Conservation (phyloP, 495 filamentous ascomycete species). For the Penicillium taxi region DNA sequence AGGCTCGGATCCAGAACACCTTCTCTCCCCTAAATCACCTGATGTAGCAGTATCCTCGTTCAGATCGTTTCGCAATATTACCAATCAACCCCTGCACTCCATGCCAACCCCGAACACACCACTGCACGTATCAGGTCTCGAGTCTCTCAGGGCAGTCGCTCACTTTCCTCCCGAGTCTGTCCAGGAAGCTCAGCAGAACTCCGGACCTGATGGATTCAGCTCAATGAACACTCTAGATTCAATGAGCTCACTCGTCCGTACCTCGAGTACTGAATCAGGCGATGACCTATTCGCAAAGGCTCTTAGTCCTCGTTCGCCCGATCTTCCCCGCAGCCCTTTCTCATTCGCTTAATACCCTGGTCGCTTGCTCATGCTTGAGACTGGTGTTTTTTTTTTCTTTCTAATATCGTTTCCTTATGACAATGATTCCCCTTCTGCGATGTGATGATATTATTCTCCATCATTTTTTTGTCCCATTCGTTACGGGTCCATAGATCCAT, state of each 20-base stretch:
- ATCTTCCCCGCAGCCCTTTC: constrained; percentile 69
- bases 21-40: constrained; percentile 52
- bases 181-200: constrained; percentile 33
- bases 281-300: constrained; percentile 75
- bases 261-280: constrained; percentile 42
- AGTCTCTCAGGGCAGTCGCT: constrained; percentile 24
- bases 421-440: constrained; percentile 28
- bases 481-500: too few species aligned
- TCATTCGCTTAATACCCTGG: constrained; percentile 36
- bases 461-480: too few species aligned
- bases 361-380: constrained; percentile 3
- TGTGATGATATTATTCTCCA: constrained; percentile 13
- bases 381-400: background rate
- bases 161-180: constrained; percentile 36
- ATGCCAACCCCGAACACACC: constrained; percentile 17
- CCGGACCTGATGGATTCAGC: constrained; percentile 26
- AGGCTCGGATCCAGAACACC: constrained; percentile 19
- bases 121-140: constrained; percentile 4
- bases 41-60: constrained; percentile 62
- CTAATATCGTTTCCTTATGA: constrained; percentile 10
- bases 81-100: constrained; percentile 11
- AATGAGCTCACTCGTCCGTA: constrained; percentile 21
- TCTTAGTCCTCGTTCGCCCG: constrained; percentile 70
- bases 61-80: constrained; percentile 44
- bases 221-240: constrained; percentile 32